phyloP scores from a whole-genome alignment of 768 basidiomycete genomes.

The Clitopilus hobsonii region DNA sequence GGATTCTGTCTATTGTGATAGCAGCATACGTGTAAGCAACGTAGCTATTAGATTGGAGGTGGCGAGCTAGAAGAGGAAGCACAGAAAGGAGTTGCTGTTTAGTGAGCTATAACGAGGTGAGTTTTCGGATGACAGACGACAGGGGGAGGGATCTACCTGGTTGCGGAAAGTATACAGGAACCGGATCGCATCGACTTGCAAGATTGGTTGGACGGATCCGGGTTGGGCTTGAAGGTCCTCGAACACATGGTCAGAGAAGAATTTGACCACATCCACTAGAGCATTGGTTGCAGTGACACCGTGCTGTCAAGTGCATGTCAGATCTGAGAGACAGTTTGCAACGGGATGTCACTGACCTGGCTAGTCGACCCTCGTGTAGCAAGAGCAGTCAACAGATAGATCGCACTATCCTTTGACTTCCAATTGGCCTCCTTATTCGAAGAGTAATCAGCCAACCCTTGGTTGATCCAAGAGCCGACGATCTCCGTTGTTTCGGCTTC shows the following conservation, averaged over 20 bases:
- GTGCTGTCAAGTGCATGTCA: conserved; percentile 39
- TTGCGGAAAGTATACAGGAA: conserved; percentile 95
- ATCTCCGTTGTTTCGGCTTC: conserved; percentile 87
- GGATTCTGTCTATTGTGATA: conserved; percentile 93
- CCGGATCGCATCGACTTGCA: conserved; percentile 95
- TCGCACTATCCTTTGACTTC: conserved; percentile 91
- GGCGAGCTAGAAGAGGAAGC: conserved; percentile 78
- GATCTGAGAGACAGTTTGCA: not conserved
- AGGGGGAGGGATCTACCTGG: conserved; percentile 47
- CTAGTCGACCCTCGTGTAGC: conserved; percentile 86
- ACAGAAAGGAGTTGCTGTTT: conserved; percentile 93
- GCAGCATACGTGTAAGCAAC: conserved; percentile 96
- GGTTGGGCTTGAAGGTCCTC: conserved; percentile 73
- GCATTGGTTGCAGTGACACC: conserved; percentile 93
- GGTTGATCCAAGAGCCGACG: conserved; percentile 78
- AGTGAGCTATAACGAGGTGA: conserved; percentile 53
- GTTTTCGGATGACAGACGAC: conserved; percentile 1
- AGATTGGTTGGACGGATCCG: conserved; percentile 75
- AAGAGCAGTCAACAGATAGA: conserved; percentile 90
- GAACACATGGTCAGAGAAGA: conserved; percentile 90
- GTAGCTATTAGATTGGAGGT: conserved; percentile 80
- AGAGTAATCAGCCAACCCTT: conserved; percentile 66
- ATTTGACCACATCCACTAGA: conserved; percentile 89
- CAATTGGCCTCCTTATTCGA: conserved; percentile 61
- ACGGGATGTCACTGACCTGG: conserved; percentile 39